These are phyloP conservation scores for Thielaviopsis populi DNA, from an alignment of 2,329 filamentous ascomycete genomes.

Conservation along the genomic window DNA sequence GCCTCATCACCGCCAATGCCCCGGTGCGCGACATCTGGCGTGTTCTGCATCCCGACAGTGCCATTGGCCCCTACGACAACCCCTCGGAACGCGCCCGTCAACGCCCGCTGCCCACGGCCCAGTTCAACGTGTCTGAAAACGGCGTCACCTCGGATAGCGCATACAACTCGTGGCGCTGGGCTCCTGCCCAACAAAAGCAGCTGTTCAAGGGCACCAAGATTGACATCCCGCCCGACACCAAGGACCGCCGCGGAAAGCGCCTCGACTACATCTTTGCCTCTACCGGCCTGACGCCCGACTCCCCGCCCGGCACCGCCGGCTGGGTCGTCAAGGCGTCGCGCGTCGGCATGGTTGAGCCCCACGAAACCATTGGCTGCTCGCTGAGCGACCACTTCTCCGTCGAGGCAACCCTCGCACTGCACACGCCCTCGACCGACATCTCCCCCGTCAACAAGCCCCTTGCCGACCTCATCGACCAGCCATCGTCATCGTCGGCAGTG, in stretches of 20 bases:
- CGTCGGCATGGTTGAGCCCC: conserved; percentile 68
- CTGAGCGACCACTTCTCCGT: conserved; percentile 93
- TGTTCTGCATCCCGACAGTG: conserved; percentile 66
- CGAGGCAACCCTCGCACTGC: conserved; percentile 54
- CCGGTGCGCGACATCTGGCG: conserved; percentile 76
- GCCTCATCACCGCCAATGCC: conserved; percentile 62
- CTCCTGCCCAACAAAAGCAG: conserved; percentile 50
- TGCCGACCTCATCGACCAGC: conserved; percentile 13
- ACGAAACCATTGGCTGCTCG: conserved; percentile 68
- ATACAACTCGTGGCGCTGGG: conserved; percentile 91
- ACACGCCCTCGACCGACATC: conserved; percentile 22
- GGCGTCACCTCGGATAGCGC: conserved; percentile 76
- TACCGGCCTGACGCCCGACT: conserved; percentile 27
- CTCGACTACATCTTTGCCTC: conserved; percentile 89
- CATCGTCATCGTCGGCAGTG: conserved; percentile 19
- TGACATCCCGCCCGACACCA: conserved; percentile 47
- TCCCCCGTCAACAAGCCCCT: conserved; percentile 16
- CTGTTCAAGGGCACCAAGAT: conserved; percentile 38
- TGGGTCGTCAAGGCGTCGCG: conserved; percentile 59
- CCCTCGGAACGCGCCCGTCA: conserved; percentile 50
- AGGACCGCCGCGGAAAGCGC: conserved; percentile 65
- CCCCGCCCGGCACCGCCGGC: conserved; percentile 23
- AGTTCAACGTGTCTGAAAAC: conserved; percentile 64
- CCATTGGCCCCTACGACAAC: conserved; percentile 58
- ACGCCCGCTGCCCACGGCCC: conserved; percentile 55